These are phyloP conservation scores for Microdochium nivale DNA, from an alignment of 2,329 filamentous ascomycete species.

Conservation along the genomic window DNA sequence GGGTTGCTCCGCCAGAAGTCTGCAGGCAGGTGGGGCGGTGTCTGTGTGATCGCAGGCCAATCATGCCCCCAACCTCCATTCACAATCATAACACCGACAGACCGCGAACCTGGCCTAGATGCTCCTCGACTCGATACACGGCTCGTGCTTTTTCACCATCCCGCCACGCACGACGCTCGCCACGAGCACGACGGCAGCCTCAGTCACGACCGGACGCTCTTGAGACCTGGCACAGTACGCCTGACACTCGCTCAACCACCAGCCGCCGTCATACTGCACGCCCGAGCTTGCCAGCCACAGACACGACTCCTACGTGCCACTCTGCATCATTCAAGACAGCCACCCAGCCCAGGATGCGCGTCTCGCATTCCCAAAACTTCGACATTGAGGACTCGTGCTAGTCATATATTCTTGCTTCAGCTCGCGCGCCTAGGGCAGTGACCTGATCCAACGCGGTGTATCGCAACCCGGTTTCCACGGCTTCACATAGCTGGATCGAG, in stretches of 20 bases:
- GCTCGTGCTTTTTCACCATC: neutral
- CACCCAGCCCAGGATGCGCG: neutral
- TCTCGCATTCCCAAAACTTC: neutral
- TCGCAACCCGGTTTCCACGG: too few species aligned
- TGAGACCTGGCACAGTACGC: neutral
- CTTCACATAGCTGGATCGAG: too few species aligned
- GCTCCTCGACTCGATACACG: neutral
- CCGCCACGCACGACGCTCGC: neutral
- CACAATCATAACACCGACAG: neutral
- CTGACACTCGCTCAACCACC: neutral
- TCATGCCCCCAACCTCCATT: neutral
- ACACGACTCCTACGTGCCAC: neutral
- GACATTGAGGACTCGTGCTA: neutral
- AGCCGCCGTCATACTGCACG: too few species aligned
- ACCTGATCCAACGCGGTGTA: neutral
- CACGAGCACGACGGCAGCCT: neutral
- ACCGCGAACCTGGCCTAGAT: neutral
- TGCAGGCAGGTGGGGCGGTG: neutral
- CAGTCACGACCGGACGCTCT: neutral
- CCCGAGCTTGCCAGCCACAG: neutral
- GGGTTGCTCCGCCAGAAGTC: neutral
- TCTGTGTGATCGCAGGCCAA: neutral
- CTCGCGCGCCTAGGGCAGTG: neutral
- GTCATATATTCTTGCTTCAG: neutral
- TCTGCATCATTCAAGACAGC: neutral